These are phyloP conservation scores for Hymenoscyphus fructigenus DNA, from an alignment of 2,329 filamentous ascomycete genomes.

Conservation along the genomic window DNA sequence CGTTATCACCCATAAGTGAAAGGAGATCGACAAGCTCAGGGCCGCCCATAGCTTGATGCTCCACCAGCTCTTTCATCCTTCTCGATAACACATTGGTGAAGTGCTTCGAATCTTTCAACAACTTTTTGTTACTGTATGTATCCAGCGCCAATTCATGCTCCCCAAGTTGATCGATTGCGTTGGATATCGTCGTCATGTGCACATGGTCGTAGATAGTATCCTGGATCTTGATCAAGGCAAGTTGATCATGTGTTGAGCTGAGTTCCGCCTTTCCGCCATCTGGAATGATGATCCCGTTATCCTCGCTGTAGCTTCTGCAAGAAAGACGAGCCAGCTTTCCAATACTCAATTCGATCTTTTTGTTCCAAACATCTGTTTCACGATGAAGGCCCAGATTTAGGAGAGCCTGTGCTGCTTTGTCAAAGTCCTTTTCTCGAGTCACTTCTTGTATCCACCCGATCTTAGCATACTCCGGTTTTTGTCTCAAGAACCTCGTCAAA, in stretches of 20 bases:
- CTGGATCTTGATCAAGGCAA: constrained; percentile 66
- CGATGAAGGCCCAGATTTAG: constrained; percentile 66
- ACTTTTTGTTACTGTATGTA: constrained; percentile 44
- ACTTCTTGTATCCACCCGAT: constrained; percentile 96
- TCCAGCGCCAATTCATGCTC: constrained; percentile 77
- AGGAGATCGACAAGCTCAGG: constrained; percentile 70
- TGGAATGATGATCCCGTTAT: constrained; percentile 33
- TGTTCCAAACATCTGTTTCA: constrained; percentile 84
- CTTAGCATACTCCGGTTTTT: constrained; percentile 68
- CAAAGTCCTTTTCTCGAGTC: constrained; percentile 70
- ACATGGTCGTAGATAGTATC: constrained; percentile 73
- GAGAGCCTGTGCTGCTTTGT: constrained; percentile 69
- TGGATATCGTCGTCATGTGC: constrained; percentile 57
- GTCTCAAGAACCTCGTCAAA: constrained; percentile 76
- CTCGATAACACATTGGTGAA: constrained; percentile 71
- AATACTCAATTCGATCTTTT: constrained; percentile 88
- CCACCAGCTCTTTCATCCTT: constrained; percentile 67
- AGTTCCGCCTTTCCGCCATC: constrained; percentile 40
- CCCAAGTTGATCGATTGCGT: constrained; percentile 76
- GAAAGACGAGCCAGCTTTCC: constrained; percentile 79
- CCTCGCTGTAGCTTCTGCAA: constrained; percentile 46
- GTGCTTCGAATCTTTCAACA: constrained; percentile 60
- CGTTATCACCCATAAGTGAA: constrained; percentile 63
- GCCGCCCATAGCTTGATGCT: constrained; percentile 69
- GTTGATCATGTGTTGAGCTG: constrained; percentile 28